Base-by-base conservation (phyloP, 306 rosid species). In the Citrullus colocynthis region DNA sequence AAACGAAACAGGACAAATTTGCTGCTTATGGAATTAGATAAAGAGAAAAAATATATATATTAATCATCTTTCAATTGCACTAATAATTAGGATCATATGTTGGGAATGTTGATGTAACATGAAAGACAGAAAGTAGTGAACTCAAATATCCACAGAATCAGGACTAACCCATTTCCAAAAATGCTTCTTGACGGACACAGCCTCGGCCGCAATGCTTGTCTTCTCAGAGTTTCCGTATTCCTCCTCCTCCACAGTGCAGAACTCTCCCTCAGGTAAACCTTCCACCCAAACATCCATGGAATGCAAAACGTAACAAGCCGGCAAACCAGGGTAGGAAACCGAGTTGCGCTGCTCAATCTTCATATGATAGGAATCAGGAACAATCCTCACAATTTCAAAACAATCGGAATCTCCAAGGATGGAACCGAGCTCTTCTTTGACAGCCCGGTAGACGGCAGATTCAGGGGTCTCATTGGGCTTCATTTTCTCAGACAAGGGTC, bases 401-500 rank as follows among this genome's bases (percentile, higher is more conserved):
- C 49, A 52, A 18, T 78, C 89, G 2, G 71, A 56, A 34, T 71
- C 85, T 4, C 5, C 11, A 7, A 90, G 17, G 3, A 88, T 60
- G 24, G 97, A 89, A 8, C 99, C 97, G 10, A 95, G 97, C 88
- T 95, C 98, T 72, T 95, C 98, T 55, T 73, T 56, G 39, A 95
- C 88, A 2, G 96, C 97, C 67, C 98, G 83, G 12, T 81, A 73
- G 24, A 88, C 96, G 0, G 98, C 96, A 18, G 93, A 80, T n/a
- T 88, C 90, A 2, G 92, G 90, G 7, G 88, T 92, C 85, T 95
- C 97, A 3, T 60, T 32, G 9, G 99, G 99, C 79, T 90, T 95
- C 99, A 95, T 90, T 87, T 95, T 95, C 88, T 95, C 99, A 24
- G 97, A 95, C 39, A 95, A 61, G 15, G 99, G 99, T 7, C 99